Evolutionary conservation across 139 green algal species (phyloP).

Genomic region (Haematococcus sp.): DNA sequence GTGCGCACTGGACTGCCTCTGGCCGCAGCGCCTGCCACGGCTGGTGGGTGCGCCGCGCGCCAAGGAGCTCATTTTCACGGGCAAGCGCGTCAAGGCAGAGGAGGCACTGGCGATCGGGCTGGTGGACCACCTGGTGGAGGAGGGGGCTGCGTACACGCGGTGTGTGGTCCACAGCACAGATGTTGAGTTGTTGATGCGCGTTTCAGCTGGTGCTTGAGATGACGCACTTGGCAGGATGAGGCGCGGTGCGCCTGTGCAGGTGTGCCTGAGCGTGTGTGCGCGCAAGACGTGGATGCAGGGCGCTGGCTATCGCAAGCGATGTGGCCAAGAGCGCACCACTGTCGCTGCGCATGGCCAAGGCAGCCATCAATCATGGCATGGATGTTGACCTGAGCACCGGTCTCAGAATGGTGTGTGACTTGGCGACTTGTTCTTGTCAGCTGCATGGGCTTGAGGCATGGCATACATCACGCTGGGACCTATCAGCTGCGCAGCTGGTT

Average conservation of each 20-base stretch:
- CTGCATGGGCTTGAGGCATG: slow-evolving; percentile 9
- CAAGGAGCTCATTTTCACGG: slow-evolving; percentile 84
- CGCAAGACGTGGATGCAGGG: neutral
- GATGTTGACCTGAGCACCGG: slow-evolving; percentile 64
- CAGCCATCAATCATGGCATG: slow-evolving; percentile 60
- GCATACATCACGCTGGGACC: too few species aligned
- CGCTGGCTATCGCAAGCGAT: slow-evolving; percentile 16
- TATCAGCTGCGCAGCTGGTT: too few species aligned
- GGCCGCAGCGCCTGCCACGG: slow-evolving; percentile 68
- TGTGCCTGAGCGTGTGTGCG: neutral
- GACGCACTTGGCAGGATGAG: too few species aligned
- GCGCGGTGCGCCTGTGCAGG: too few species aligned
- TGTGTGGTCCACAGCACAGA: neutral
- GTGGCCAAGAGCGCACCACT: slow-evolving; percentile 60
- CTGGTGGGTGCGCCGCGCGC: slow-evolving; percentile 65
- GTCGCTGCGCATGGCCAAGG: slow-evolving; percentile 75
- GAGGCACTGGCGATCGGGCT: slow-evolving; percentile 59
- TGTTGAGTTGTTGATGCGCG: too few species aligned
- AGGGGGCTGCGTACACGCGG: slow-evolving; percentile 29
- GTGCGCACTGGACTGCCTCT: neutral
- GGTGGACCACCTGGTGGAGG: slow-evolving; percentile 50
- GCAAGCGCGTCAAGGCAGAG: slow-evolving; percentile 36
- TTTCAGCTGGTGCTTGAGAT: too few species aligned
- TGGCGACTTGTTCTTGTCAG: slow-evolving; percentile 56
- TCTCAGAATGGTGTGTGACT: slow-evolving; percentile 62